These are phyloP conservation scores for Albugo laibachii DNA, from an alignment of 352 stramenopile genomes.

Conservation along the genomic window DNA sequence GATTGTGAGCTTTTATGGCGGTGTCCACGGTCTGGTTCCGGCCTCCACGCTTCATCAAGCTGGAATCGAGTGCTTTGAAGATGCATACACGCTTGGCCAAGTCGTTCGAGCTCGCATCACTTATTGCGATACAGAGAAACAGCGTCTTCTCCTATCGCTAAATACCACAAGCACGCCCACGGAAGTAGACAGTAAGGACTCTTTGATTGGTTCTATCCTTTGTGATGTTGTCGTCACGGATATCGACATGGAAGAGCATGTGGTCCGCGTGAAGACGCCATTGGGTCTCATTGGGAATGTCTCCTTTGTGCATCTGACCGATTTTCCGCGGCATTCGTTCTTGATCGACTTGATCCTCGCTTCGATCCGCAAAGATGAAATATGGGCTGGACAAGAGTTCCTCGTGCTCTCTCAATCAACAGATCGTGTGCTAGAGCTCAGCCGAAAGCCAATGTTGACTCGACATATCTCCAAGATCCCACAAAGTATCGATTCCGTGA, in stretches of 20 bases:
- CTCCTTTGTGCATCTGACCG: conserved; percentile 65
- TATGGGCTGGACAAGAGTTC: conserved; percentile 22
- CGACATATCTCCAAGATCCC: conserved; percentile 25
- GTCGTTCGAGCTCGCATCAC: conserved; percentile 69
- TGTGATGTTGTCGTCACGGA: background rate
- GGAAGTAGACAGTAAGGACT: conserved; percentile 5
- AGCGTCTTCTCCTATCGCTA: conserved; percentile 77
- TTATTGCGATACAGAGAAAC: conserved; percentile 46
- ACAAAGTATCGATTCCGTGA: conserved; percentile 15
- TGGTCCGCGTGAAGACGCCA: conserved; percentile 26
- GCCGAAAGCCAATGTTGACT: conserved; percentile 64
- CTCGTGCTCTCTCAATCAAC: conserved; percentile 50
- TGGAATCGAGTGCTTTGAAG: conserved; percentile 62
- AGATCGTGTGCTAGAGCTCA: conserved; percentile 53
- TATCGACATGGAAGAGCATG: too few relatives aligned
- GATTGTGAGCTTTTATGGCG: conserved; percentile 92
- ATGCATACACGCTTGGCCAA: conserved; percentile 73
- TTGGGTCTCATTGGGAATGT: conserved; percentile 54
- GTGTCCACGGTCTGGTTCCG: conserved; percentile 85
- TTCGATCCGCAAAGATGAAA: conserved; percentile 22
- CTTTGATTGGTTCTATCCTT: background rate
- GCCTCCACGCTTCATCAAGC: conserved; percentile 65
- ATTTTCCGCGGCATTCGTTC: conserved; percentile 59
- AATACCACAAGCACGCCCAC: conserved; percentile 25
- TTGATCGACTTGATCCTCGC: conserved; percentile 56